Evolutionary conservation across 306 rosid genomes (phyloP).

Genomic region (Amphicarpaea edgeworthii): DNA sequence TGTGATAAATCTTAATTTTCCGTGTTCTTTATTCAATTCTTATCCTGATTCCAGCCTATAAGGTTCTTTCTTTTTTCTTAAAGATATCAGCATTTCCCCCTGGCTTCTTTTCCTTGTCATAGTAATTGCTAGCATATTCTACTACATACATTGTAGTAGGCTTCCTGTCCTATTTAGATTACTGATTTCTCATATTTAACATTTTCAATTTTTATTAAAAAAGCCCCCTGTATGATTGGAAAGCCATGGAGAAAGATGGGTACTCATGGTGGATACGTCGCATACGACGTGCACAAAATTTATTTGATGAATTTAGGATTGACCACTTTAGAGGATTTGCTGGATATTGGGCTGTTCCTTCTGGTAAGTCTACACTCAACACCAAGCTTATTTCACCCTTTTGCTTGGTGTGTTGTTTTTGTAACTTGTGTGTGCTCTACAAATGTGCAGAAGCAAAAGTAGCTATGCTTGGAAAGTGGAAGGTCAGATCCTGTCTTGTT

Average conservation of each 20-base stretch:
- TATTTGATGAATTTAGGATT: conserved; percentile 88
- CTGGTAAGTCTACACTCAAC: conserved; percentile 62
- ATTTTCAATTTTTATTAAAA: conserved; percentile 45
- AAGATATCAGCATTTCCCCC: no score
- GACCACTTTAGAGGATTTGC: conserved; percentile 97
- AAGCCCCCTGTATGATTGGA: conserved; percentile 97
- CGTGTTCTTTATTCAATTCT: conserved; percentile 21
- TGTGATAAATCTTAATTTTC: conserved; percentile 19
- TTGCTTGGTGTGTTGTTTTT: conserved; percentile 32
- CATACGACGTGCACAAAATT: conserved; percentile 77
- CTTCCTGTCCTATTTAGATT: conserved; percentile 21
- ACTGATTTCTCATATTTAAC: conserved; percentile 41
- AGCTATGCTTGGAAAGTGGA: conserved; percentile 93
- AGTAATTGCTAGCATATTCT: conserved; percentile 30
- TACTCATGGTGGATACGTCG: conserved; percentile 97
- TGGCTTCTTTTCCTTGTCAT: neutral
- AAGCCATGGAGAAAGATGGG: conserved; percentile 93
- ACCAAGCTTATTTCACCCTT: conserved; percentile 38
- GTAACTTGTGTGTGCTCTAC: conserved; percentile 49
- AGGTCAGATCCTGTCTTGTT: conserved; percentile 62
- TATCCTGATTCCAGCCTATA: conserved; percentile 35
- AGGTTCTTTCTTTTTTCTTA: conserved; percentile 2
- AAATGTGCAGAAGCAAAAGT: conserved; percentile 80
- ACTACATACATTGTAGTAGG: conserved; percentile 5
- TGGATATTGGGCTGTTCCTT: conserved; percentile 96